These are phyloP conservation scores for Malassezia sp. DNA, from an alignment of 1,284 basidiomycete genomes.

Conservation along the genomic window DNA sequence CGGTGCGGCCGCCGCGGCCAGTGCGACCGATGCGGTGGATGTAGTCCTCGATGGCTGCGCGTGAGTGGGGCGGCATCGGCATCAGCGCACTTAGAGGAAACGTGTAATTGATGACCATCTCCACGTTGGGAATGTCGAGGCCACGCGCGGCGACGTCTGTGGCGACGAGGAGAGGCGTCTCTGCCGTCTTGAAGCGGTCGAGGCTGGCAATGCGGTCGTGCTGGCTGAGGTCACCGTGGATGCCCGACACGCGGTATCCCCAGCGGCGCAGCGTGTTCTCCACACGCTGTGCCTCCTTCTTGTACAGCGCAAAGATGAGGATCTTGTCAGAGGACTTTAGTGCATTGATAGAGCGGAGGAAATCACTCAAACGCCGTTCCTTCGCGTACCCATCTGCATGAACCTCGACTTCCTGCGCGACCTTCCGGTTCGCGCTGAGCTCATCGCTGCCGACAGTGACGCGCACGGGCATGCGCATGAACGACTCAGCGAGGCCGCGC, in stretches of 20 bases:
- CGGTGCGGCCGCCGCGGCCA: conserved; percentile 78
- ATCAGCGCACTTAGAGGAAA: conserved; percentile 76
- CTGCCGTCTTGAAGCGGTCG: conserved; percentile 77
- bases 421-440: conserved; percentile 80
- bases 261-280: conserved; percentile 66
- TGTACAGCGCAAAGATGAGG: conserved; percentile 92
- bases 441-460: conserved; percentile 94
- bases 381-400: conserved; percentile 76
- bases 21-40: conserved; percentile 95
- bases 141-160: conserved; percentile 96
- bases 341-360: conserved; percentile 40
- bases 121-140: conserved; percentile 91
- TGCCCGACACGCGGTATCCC: conserved; percentile 72
- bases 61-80: background rate
- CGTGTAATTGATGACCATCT: conserved; percentile 62
- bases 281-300: conserved; percentile 71
- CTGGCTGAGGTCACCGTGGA: conserved; percentile 90
- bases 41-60: conserved; percentile 55
- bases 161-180: conserved; percentile 75
- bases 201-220: conserved; percentile 72
- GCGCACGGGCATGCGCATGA: conserved; percentile 72
- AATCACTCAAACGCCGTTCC: conserved; percentile 55
- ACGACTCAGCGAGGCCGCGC: conserved; percentile 79
- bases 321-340: conserved; percentile 56
- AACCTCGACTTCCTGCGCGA: conserved; percentile 70